Evolutionary conservation across 2,329 filamentous ascomycete genomes (phyloP).

Genomic region (Phoma sp.): DNA sequence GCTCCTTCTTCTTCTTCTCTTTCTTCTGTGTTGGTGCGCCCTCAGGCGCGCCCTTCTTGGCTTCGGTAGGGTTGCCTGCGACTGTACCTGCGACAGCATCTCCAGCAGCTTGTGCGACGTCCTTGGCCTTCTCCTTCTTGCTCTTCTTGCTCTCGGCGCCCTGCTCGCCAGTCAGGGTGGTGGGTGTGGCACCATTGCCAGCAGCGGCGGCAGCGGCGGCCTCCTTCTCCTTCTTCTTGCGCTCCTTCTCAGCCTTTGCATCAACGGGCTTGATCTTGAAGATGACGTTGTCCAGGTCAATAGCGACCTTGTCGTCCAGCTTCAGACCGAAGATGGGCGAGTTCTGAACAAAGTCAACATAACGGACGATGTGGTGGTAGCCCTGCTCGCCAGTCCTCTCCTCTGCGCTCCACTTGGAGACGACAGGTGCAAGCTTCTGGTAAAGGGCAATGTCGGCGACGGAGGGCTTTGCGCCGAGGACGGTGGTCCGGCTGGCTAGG

Average conservation of each 20-base stretch:
- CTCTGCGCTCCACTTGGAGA: conserved; percentile 81
- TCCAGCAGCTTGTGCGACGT: conserved; percentile 62
- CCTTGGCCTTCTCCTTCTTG: conserved; percentile 57
- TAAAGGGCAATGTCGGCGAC: conserved; percentile 87
- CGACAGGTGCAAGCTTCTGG: conserved; percentile 75
- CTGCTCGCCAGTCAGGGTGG: conserved; percentile 43
- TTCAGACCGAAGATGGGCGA: conserved; percentile 73
- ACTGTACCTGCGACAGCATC: conserved; percentile 59
- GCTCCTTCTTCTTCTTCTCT: conserved; percentile 89
- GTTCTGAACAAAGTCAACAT: conserved; percentile 95
- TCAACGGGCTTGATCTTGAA: conserved; percentile 90
- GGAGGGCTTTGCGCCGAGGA: conserved; percentile 89
- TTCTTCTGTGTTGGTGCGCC: conserved; percentile 65
- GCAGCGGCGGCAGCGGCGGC: conserved; percentile 60
- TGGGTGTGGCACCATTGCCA: conserved; percentile 56
- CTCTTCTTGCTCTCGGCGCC: conserved; percentile 53
- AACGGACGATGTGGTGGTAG: conserved; percentile 88
- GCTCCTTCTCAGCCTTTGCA: conserved; percentile 94
- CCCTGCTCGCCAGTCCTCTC: conserved; percentile 89
- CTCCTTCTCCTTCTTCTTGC: conserved; percentile 94
- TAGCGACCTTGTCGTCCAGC: conserved; percentile 77
- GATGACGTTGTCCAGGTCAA: conserved; percentile 81
- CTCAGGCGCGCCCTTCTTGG: conserved; percentile 41
- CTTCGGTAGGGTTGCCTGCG: conserved; percentile 42
- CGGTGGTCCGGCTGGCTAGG: conserved; percentile 84